Evolutionary conservation across 2,329 filamentous ascomycete species (phyloP), one percentile per base, ranked within the genome.

Genomic region (Diaporthe humulicola): DNA sequence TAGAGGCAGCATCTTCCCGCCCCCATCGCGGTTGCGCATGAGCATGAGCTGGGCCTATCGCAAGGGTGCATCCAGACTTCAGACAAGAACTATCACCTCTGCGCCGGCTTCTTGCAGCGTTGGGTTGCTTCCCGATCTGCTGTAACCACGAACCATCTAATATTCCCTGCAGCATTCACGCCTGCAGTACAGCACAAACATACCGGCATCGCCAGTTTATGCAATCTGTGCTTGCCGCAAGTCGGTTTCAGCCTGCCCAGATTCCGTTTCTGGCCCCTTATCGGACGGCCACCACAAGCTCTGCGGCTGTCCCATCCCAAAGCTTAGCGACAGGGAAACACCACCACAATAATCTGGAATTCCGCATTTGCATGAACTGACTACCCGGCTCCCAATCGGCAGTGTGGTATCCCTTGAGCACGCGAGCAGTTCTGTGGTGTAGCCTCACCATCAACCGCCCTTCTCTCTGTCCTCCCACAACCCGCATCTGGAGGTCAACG

Each of bases 161-260:
- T 64, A 30, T 33, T 17, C 19, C n/a, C 25, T 57, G 48, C 38
- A 19, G 54, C 25, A 22, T 64, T 25, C 40, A 40, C 25, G 30
- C 38, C 71, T 17, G 58, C 50, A 10, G 54, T 64, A 56, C 45
- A 52, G 64, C 64, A 33, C 64, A 64, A 64, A 40, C 64, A 52
- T 8, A n/a, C n/a, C 30, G 45, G 64, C 25, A 38, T 25, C 64
- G 22, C 42, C 56, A 52, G 38, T 56, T 58, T 48, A 61, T 33
- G 70, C 36, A 69, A 57, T 70, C 56, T 57, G 48, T 69, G 71
- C 57, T 70, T 69, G 74, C 74, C 74, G 74, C 74, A 75, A 73
- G 48, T 75, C 66, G 42, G 74, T 75, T 75, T 75, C 74, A 73
- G 64, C 64, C 64, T 73, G 36, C 56, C 69, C 57, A 64, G 57